Conservation (phyloP, 345 rosid species). For the Brassica juncea region DNA sequence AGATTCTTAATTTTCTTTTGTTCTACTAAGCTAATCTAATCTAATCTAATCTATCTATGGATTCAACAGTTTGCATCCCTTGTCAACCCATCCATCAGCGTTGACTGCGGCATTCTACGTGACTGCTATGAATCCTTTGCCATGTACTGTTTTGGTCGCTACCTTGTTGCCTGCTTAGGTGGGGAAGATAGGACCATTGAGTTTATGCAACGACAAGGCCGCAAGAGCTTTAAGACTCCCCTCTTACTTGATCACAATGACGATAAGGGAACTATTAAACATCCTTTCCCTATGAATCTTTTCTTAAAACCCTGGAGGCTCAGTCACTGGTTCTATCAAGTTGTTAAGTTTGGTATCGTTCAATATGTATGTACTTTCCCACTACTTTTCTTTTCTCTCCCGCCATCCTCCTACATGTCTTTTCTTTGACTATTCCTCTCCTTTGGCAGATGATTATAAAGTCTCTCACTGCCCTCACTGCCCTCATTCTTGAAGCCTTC, state of each 20-base stretch:
- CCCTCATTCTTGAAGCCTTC: constrained; percentile 89
- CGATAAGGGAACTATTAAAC: neutral
- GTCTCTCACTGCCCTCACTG: constrained; percentile 73
- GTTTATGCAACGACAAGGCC: neutral
- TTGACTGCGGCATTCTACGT: constrained; percentile 85
- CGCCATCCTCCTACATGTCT: neutral
- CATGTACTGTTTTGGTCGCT: constrained; percentile 99
- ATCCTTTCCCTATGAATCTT: neutral
- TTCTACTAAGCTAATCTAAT: neutral
- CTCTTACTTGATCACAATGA: neutral
- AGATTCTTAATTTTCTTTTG: neutral
- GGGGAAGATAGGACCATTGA: neutral
- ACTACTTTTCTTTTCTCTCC: neutral
- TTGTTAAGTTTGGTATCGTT: constrained; percentile 94
- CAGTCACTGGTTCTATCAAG: constrained; percentile 93
- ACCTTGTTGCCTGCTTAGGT: constrained; percentile 91
- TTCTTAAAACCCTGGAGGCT: constrained; percentile 39
- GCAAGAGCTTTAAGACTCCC: neutral
- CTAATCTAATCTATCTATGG: neutral
- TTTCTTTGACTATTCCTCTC: constrained; percentile 20
- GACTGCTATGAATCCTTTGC: constrained; percentile 99
- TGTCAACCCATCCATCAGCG: constrained; percentile 86
- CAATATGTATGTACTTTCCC: constrained; percentile 80
- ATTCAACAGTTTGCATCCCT: constrained; percentile 74
- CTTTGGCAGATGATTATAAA: constrained; percentile 89